Evolutionary conservation across 371 early-diverging fungal species (phyloP).

Genomic region (Zopfochytrium polystomum): DNA sequence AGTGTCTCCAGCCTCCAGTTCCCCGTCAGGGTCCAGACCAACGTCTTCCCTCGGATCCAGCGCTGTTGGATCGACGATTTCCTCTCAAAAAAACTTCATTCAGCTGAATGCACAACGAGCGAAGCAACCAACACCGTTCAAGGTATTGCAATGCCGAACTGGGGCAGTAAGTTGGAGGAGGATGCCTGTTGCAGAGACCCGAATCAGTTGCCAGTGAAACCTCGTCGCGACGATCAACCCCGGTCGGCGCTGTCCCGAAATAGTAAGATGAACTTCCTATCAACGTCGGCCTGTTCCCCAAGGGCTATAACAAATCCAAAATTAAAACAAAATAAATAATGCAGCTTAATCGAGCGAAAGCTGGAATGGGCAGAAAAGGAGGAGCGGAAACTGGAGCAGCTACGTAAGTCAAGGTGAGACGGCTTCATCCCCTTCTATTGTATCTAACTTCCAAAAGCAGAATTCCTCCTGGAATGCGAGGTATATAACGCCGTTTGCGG

Average conservation of each 20-base stretch:
- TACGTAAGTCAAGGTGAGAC: constrained; percentile 41
- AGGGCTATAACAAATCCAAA: too few species aligned
- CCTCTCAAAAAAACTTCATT: constrained; percentile 39
- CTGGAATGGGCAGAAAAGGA: constrained; percentile 49
- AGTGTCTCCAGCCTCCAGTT: background rate
- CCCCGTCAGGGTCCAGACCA: constrained; percentile 18
- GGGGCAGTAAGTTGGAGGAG: too few species aligned
- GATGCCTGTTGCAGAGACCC: too few species aligned
- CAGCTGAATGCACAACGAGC: constrained; percentile 35
- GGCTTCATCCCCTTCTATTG: constrained; percentile 17
- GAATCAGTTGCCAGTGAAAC: background rate
- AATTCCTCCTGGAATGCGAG: constrained; percentile 1
- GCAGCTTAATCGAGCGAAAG: constrained; percentile 47
- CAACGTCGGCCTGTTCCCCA: too few species aligned
- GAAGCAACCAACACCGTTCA: constrained; percentile 12
- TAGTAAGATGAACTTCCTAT: constrained; percentile 34
- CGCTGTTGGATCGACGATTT: constrained; percentile 20
- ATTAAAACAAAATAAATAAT: background rate
- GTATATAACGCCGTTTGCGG: background rate
- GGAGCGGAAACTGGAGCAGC: constrained; percentile 32
- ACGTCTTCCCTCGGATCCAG: constrained; percentile 15
- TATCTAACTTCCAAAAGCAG: constrained; percentile 9
- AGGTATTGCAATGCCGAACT: constrained; percentile 9
- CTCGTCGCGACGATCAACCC: constrained; percentile 25
- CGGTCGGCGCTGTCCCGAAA: constrained; percentile 46